These are phyloP conservation scores for Chaetothyriales sp. DNA, from an alignment of 2,329 filamentous ascomycete species.

Conservation along the genomic window DNA sequence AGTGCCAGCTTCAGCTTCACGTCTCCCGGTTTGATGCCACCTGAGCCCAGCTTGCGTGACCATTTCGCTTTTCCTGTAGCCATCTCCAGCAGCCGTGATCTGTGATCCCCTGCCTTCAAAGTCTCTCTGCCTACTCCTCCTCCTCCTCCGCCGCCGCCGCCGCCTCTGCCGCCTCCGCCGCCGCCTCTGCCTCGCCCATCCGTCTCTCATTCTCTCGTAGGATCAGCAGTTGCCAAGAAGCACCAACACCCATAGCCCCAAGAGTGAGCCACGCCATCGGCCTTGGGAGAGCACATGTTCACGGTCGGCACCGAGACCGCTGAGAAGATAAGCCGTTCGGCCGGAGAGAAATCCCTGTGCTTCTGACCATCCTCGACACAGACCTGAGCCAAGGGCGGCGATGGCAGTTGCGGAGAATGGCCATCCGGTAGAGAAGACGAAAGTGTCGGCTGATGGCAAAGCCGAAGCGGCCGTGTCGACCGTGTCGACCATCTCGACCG, in stretches of 20 bases:
- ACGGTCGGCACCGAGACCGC: background rate
- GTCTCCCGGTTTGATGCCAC: background rate
- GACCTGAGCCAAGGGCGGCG: slow-evolving; percentile 1
- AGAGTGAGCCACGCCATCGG: background rate
- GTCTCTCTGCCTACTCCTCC: background rate
- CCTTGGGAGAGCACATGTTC: background rate
- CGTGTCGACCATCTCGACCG: too few species aligned
- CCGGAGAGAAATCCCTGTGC: background rate
- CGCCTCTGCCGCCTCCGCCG: too few species aligned
- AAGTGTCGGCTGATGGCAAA: slow-evolving; percentile 18
- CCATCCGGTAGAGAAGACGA: slow-evolving; percentile 21
- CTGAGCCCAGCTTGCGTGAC: background rate
- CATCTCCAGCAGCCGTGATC: background rate
- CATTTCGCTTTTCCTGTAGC: background rate
- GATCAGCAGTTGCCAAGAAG: too few species aligned
- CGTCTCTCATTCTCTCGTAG: background rate
- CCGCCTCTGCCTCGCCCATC: too few species aligned
- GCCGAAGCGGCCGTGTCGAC: background rate
- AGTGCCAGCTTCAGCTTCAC: background rate
- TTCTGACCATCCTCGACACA: background rate
- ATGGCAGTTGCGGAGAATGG: slow-evolving; percentile 30
- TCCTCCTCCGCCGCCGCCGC: too few species aligned
- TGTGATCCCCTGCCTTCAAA: background rate
- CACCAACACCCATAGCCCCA: too few species aligned
- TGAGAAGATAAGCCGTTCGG: background rate